A percentile compares a stretch with the other conserved stretches of the same genome.
Conservation (phyloP, 1,284 basidiomycete species). For the Meripilus lineatus region DNA sequence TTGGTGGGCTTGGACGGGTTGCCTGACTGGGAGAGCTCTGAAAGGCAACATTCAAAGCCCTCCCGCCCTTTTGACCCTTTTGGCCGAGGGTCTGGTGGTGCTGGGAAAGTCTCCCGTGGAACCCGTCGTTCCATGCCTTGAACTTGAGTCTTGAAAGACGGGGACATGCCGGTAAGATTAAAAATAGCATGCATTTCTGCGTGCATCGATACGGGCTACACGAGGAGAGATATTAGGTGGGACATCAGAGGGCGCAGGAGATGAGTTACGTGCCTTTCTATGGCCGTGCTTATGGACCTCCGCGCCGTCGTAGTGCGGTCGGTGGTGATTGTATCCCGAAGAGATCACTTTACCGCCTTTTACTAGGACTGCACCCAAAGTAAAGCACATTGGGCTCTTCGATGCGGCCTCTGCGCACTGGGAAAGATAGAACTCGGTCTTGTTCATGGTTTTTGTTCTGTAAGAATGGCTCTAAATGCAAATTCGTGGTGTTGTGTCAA, state of each 20-base stretch:
- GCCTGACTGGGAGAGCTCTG: not conserved
- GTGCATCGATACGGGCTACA: conserved; percentile 50
- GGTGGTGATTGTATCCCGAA: conserved; percentile 49
- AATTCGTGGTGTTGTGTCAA: too few relatives aligned
- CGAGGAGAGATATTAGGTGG: not conserved
- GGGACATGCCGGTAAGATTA: conserved; percentile 46
- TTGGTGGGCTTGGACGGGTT: too few relatives aligned
- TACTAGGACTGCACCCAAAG: conserved; percentile 51
- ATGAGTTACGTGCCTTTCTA: conserved; percentile 29
- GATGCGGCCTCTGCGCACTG: conserved; percentile 46
- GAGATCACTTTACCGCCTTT: conserved; percentile 55
- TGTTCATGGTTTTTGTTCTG: conserved; percentile 37
- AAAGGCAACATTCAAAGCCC: not conserved
- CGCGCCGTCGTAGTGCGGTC: conserved; percentile 47
- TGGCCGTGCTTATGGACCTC: conserved; percentile 37
- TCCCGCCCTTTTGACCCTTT: conserved; percentile 22
- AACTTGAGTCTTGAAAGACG: conserved; percentile 51
- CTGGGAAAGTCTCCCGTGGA: conserved; percentile 20
- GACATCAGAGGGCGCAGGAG: not conserved
- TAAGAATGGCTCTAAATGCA: too few relatives aligned
- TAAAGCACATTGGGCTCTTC: conserved; percentile 52
- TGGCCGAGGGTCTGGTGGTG: conserved; percentile 25
- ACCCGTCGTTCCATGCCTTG: conserved; percentile 34
- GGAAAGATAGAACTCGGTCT: conserved; percentile 49
- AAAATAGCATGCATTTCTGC: conserved; percentile 60